Evolutionary conservation across 1,284 basidiomycete species (phyloP), one percentile per base, ranked within the genome.

Genomic region (Trichosporon sp.): DNA sequence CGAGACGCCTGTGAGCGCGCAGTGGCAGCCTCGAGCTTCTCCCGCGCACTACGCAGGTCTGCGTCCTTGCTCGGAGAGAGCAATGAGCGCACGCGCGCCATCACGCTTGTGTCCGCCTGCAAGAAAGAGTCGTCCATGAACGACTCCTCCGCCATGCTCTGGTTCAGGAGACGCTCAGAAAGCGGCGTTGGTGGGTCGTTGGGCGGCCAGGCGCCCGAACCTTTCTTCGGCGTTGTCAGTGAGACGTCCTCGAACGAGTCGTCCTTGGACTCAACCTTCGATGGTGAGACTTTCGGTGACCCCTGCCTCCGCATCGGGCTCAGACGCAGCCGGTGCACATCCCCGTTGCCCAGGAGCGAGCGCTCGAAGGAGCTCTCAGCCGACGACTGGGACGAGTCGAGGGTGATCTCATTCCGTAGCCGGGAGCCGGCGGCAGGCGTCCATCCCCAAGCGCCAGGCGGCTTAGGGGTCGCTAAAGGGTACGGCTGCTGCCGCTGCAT

Each of bases 331-430:
- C 64, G 64, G 32, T 63, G 38, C 64, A 32, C 40, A 7, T 64
- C 16, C 38, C 40, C 54, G 6, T 31, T 26, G 21, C 35, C 32
- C 37, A 61, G 63, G 37, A 68, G 35, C 1, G 67, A 66, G 21
- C 48, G 21, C 61, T 70, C 66, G n/a, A 63, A 63, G 72, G 67
- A 32, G 75, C 65, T 65, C 69, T 56, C 46, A 54, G 51, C 66
- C 46, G 70, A 68, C 32, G 64, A 43, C 64, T 59, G 3, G 67
- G 71, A 65, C 59, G 77, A 69, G 70, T 77, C 67, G 35, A 71
- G 69, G 65, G 73, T 61, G 43, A 70, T 51, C 71, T 75, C 73
- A 54, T 72, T 73, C 19, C 71, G 69, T 6, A 70, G 48, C 1
- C 68, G 35, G 12, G 71, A 73, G 19, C 65, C 8, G 67, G 63